Conservation (phyloP, 768 basidiomycete species). For the Crepidotus variabilis region DNA sequence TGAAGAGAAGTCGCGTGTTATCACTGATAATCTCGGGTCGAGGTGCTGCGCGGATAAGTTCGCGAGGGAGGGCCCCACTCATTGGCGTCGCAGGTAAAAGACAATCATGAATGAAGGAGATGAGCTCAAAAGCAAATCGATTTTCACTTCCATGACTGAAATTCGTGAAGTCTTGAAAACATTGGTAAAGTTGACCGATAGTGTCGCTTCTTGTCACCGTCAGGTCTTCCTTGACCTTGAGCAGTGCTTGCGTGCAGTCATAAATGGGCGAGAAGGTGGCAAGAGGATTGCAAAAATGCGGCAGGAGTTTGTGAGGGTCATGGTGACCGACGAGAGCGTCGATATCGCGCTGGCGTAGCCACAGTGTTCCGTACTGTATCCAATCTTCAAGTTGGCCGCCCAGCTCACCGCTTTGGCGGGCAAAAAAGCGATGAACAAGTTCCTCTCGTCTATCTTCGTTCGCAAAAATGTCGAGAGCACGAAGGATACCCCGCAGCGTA, state of each 20-base stretch:
- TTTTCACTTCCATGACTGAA: background rate
- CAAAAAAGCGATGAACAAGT: background rate
- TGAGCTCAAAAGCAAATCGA: background rate
- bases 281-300: background rate
- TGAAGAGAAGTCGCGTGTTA: background rate
- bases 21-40: background rate
- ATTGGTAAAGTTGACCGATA: conserved; percentile 1
- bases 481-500: background rate
- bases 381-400: background rate
- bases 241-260: background rate
- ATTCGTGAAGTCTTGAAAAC: background rate
- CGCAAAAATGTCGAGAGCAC: background rate
- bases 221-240: conserved; percentile 4
- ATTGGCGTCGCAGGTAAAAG: background rate
- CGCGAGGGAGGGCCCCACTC: background rate
- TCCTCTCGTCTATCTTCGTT: background rate
- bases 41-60: background rate
- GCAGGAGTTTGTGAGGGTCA: background rate
- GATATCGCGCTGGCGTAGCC: background rate
- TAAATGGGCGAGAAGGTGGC: conserved; percentile 5
- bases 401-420: background rate
- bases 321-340: background rate
- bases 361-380: background rate
- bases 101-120: too few species aligned
- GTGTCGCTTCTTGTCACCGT: conserved; percentile 1